These are phyloP conservation scores for Colletotrichum endophyticum DNA, from an alignment of 2,329 filamentous ascomycete genomes.

Conservation along the genomic window DNA sequence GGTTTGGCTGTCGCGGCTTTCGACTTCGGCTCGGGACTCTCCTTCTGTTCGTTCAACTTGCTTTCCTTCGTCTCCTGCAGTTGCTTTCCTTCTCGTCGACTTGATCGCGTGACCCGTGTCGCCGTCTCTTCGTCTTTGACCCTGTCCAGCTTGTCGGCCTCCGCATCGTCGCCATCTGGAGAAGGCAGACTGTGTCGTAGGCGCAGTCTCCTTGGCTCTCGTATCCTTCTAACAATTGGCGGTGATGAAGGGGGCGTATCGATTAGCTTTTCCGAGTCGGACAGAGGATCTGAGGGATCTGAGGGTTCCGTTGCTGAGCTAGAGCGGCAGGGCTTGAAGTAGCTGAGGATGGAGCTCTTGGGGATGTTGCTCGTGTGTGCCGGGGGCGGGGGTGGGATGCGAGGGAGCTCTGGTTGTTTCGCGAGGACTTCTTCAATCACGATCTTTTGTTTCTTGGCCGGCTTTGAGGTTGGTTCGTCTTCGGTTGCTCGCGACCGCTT, in stretches of 20 bases:
- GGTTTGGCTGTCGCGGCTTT: background rate
- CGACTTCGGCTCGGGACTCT: background rate
- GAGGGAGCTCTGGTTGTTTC: background rate
- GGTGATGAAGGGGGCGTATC: conserved; percentile 28
- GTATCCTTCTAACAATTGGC: conserved; percentile 1
- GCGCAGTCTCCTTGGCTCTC: conserved; percentile 20
- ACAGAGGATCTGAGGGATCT: conserved; percentile 12
- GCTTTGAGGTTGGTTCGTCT: background rate
- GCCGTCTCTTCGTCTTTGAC: background rate
- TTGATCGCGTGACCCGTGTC: background rate
- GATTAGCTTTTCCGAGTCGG: conserved; percentile 14
- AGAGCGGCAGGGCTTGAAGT: conserved; percentile 39
- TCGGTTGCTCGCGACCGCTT: conserved; percentile 28
- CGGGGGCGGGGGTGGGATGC: background rate
- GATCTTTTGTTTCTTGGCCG: conserved; percentile 20
- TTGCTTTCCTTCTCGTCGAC: background rate
- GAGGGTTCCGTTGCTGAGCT: conserved; percentile 5
- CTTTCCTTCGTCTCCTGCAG: background rate
- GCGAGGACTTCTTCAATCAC: conserved; percentile 24
- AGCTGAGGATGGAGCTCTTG: conserved; percentile 44
- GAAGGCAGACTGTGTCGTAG: conserved; percentile 7
- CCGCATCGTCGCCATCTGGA: background rate
- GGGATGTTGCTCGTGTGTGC: conserved; percentile 15
- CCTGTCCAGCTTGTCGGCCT: background rate
- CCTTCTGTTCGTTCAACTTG: background rate